Evolutionary conservation across 176 grass and related monocot genomes (phyloP).

Genomic region (Carex kokanica): DNA sequence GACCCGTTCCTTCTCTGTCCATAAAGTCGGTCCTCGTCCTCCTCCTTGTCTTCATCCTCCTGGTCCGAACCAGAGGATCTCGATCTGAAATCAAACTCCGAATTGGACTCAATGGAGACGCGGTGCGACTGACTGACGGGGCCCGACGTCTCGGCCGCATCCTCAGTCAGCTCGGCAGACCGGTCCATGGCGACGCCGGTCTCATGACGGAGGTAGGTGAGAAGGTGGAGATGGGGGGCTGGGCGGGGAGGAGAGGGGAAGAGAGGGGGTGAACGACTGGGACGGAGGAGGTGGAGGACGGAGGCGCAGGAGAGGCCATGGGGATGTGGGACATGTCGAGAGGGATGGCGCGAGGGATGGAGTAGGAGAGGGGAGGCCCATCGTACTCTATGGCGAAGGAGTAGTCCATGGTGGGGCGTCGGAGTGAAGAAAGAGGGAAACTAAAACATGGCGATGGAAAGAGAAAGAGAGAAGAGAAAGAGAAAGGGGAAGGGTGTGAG

Average conservation of each 20-base stretch:
- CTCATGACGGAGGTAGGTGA: conserved; percentile 90
- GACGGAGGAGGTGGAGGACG: conserved; percentile 36
- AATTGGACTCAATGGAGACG: conserved; percentile 32
- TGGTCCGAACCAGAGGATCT: conserved; percentile 34
- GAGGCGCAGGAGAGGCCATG: conserved; percentile 44
- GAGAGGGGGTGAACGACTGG: conserved; percentile 81
- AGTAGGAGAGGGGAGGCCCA: conserved; percentile 71
- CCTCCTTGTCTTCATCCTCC: conserved; percentile 12
- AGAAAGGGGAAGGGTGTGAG: background rate
- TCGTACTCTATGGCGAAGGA: conserved; percentile 88
- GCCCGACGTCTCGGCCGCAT: background rate
- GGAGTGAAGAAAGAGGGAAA: conserved; percentile 34
- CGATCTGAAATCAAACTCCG: conserved; percentile 42
- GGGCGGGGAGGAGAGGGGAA: conserved; percentile 42
- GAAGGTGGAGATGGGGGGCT: conserved; percentile 22
- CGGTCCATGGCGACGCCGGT: conserved; percentile 53
- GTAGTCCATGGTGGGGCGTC: too few species aligned
- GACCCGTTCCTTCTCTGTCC: background rate
- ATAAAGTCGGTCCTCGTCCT: too few species aligned
- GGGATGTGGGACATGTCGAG: too few species aligned
- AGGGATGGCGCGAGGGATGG: too few species aligned
- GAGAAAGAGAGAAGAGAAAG: background rate
- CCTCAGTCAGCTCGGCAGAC: conserved; percentile 61
- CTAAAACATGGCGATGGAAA: conserved; percentile 39
- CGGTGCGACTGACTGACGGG: conserved; percentile 9